Conservation (phyloP, 2,329 filamentous ascomycete species). For the Escovopsis sp. region DNA sequence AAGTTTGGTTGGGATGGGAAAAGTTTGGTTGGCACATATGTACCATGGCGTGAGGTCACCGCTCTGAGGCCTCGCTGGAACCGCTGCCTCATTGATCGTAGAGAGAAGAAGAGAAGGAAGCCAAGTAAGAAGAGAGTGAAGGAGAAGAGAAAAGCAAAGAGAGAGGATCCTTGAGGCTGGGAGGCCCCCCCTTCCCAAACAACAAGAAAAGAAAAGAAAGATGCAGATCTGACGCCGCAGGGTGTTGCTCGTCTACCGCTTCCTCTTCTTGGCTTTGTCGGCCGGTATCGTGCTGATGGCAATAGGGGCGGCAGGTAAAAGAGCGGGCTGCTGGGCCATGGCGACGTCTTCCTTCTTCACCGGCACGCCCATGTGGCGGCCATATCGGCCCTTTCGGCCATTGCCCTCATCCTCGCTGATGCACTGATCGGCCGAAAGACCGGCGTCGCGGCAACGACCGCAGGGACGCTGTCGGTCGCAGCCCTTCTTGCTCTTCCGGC, state of each 20-base stretch:
- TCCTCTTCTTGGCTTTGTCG: slow-evolving; percentile 49
- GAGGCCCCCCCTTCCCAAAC: too few species aligned
- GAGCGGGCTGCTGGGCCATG: slow-evolving; percentile 21
- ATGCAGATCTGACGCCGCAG: too few species aligned
- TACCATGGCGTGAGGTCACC: too few species aligned
- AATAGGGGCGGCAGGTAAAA: slow-evolving; percentile 31
- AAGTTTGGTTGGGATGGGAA: too few species aligned
- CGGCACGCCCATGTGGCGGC: slow-evolving; percentile 54
- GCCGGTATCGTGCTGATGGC: slow-evolving; percentile 14
- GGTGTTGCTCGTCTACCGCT: slow-evolving; percentile 28
- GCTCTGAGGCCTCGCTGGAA: too few species aligned
- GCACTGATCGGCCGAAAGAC: slow-evolving; percentile 83
- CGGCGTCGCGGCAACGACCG: slow-evolving; percentile 88
- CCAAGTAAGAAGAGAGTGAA: too few species aligned
- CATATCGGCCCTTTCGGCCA: slow-evolving; percentile 86
- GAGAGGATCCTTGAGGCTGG: too few species aligned
- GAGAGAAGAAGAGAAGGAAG: too few species aligned
- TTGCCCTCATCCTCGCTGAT: slow-evolving; percentile 97
- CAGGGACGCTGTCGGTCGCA: slow-evolving; percentile 95
- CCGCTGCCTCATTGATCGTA: too few species aligned
- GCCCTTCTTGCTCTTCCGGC: slow-evolving; percentile 98
- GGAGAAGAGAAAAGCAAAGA: too few species aligned
- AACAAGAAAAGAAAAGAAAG: background rate
- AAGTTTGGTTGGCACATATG: too few species aligned
- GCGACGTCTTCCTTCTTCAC: slow-evolving; percentile 41